Evolutionary conservation across 768 basidiomycete species (phyloP), one percentile per base, ranked within the genome.

Genomic region (Boletus tylopilopsis): DNA sequence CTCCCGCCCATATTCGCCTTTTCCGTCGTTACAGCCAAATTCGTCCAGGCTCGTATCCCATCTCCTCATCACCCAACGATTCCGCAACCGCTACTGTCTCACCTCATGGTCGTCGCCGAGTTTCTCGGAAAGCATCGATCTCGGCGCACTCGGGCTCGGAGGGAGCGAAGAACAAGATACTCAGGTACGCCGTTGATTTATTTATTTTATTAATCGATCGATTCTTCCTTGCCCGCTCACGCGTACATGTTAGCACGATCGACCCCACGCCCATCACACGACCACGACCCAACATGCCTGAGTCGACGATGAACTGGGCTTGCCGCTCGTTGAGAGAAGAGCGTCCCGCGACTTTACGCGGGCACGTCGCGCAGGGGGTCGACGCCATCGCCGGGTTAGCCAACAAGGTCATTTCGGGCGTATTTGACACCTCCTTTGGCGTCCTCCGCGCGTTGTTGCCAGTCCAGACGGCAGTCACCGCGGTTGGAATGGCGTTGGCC

Each of bases 61-160:
- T 73, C 49, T 82, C 69, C 58, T 71, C 64, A 49, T 69, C 65
- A 52, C 71, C 54, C 48, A 66, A 45, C 58, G 63, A 2, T 64
- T 66, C 50, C 60, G 70, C 18, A 68, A 70, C 35, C 60, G 83
- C 41, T 99, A 94, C 60, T 97, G 94, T 50, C 76, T 95, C 34
- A 89, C 67, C 74, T 96, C 33, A 83, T 94, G 76, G 95, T 96
- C 11, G 94, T 95, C 6, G 90, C 90, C 1, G 94, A 97, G 64
- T 99, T 97, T 66, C 74, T 97, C 44, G 93, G n/a, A 95, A 71
- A 90, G 94, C 63, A 91, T 97, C 30, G 93, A 97, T 70, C 73
- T 96, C 48, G 85, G 78, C 8, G 80, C 76, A 1, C 71, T 89
- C 18, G 84, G 79, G 0, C 68, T 91, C 6, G 80, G 77, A 6